These are phyloP conservation scores for Kalaharituber pfeilii DNA, from an alignment of 2,329 filamentous ascomycete species.

Conservation along the genomic window DNA sequence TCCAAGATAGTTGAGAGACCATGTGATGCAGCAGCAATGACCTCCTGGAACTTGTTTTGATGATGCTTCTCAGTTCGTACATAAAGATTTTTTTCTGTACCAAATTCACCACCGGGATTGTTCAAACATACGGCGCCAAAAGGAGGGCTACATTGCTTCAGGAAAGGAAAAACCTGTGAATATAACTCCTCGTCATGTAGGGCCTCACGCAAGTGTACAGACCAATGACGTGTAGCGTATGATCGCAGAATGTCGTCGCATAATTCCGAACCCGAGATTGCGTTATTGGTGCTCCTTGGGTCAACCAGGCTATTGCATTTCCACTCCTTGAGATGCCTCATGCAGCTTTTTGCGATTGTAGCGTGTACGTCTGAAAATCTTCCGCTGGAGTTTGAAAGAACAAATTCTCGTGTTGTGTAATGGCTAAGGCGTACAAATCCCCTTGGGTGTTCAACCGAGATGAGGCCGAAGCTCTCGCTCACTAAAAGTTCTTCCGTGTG, in stretches of 20 bases:
- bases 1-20: background rate
- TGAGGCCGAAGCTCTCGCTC: no score
- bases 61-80: background rate
- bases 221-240: background rate
- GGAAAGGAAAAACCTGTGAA: background rate
- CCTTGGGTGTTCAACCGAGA: no score
- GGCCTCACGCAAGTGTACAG: background rate
- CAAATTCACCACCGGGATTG: no score
- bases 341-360: background rate
- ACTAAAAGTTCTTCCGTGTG: no score
- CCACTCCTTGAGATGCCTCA: no score
- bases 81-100: no score
- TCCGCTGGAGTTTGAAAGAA: background rate
- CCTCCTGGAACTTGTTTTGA: background rate
- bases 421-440: background rate
- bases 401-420: background rate
- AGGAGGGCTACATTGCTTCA: background rate
- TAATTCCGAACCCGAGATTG: no score
- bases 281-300: no score
- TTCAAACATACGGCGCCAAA: no score
- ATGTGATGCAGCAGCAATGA: background rate
- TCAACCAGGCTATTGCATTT: no score
- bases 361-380: background rate
- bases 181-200: background rate
- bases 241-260: no score